A percentile compares a stretch with the other conserved stretches of the same genome.
phyloP scores from a whole-genome alignment of 192 early-diverging fungal species.

The Backusella australiensis region DNA sequence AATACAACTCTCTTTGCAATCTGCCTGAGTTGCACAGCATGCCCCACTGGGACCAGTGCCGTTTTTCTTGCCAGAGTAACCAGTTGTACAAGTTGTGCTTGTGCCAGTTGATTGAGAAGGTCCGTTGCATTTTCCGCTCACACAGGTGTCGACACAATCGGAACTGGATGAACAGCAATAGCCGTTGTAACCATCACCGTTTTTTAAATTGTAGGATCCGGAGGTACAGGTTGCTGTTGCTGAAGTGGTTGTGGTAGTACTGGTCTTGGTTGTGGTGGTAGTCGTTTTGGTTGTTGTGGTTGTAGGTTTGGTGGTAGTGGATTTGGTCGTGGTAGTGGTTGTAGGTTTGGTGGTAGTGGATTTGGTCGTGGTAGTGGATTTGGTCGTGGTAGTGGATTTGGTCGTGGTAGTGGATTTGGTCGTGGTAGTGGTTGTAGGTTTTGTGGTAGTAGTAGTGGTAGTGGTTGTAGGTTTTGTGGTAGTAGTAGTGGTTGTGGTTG shows the following conservation, averaged over 20 bases:
- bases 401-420: background rate
- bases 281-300: background rate
- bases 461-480: background rate
- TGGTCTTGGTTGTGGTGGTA: background rate
- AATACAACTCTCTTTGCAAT: background rate
- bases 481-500: background rate
- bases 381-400: background rate
- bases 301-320: background rate
- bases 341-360: background rate
- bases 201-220: background rate
- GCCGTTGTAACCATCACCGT: background rate
- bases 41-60: background rate
- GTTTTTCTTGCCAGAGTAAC: background rate
- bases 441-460: background rate
- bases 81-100: background rate
- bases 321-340: background rate
- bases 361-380: background rate
- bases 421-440: background rate
- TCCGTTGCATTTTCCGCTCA: background rate
- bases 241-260: background rate
- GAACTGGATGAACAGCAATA: background rate
- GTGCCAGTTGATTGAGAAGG: background rate
- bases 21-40: background rate
- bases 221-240: background rate
- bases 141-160: background rate